Conservation (phyloP, 371 early-diverging fungal genomes). For the Mucor piriformis region DNA sequence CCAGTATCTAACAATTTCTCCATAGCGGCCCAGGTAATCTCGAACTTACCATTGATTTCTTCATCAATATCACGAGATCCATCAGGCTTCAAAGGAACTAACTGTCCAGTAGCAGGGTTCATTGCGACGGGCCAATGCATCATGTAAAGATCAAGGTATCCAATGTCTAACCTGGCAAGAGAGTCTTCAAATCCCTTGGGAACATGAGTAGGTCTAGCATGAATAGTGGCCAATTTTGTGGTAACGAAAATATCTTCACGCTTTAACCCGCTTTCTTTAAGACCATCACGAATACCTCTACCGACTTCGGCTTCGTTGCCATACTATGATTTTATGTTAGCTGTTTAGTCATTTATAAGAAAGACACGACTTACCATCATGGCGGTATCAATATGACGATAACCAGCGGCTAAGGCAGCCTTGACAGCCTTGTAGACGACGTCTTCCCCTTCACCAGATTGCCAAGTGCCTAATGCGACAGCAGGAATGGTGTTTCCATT, state of each 20-base stretch:
- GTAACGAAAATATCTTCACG: constrained; percentile 87
- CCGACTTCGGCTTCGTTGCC: constrained; percentile 76
- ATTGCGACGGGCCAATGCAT: constrained; percentile 54
- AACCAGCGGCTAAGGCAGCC: constrained; percentile 45
- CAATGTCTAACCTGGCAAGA: constrained; percentile 54
- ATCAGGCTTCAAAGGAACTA: constrained; percentile 36
- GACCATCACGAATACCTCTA: constrained; percentile 56
- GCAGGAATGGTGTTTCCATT: constrained; percentile 52
- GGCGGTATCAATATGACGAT: constrained; percentile 67
- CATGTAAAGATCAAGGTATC: constrained; percentile 76
- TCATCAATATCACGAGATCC: constrained; percentile 44
- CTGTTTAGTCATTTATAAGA: background rate
- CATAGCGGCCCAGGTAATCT: constrained; percentile 59
- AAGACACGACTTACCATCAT: constrained; percentile 29
- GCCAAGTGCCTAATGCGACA: constrained; percentile 58
- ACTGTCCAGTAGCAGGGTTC: constrained; percentile 35
- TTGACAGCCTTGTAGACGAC: constrained; percentile 44
- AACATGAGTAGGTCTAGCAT: constrained; percentile 51
- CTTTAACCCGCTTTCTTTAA: constrained; percentile 47
- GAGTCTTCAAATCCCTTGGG: constrained; percentile 54
- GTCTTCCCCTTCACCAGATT: constrained; percentile 43
- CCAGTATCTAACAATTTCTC: constrained; percentile 67
- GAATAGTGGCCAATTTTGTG: constrained; percentile 81
- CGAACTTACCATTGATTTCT: constrained; percentile 25
- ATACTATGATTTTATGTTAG: constrained; percentile 39